These are phyloP conservation scores for Kodamaea hsintzibuensis DNA, from an alignment of 805 yeast species.

Conservation along the genomic window DNA sequence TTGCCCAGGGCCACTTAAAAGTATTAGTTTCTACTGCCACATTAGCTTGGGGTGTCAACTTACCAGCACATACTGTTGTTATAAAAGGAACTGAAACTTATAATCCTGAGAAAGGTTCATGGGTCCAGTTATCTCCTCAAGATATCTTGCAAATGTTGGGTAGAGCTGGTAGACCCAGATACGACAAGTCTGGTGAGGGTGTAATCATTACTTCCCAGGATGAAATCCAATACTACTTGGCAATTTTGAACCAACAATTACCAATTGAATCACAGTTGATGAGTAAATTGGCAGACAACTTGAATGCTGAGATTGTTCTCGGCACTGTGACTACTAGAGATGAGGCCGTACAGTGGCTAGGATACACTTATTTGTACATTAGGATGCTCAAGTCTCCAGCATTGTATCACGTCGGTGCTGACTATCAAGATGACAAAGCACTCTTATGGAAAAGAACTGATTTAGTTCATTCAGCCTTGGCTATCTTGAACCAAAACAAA, in stretches of 20 bases:
- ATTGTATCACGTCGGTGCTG: conserved; percentile 73
- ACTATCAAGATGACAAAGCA: conserved; percentile 42
- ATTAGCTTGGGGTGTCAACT: conserved; percentile 94
- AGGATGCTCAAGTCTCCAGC: conserved; percentile 75
- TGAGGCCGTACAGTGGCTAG: conserved; percentile 81
- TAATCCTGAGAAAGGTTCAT: conserved; percentile 83
- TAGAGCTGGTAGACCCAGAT: conserved; percentile 96
- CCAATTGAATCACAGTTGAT: conserved; percentile 91
- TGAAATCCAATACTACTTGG: conserved; percentile 84
- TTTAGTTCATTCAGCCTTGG: conserved; percentile 75
- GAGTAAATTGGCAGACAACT: conserved; percentile 63
- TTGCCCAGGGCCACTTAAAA: conserved; percentile 84
- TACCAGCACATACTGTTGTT: conserved; percentile 93
- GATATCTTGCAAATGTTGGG: conserved; percentile 97
- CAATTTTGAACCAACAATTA: conserved; percentile 84
- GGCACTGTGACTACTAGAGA: conserved; percentile 61
- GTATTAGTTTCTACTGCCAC: conserved; percentile 90
- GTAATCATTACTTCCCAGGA: conserved; percentile 85
- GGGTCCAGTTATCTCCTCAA: conserved; percentile 93
- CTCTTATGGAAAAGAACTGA: conserved; percentile 60
- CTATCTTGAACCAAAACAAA: conserved; percentile 53
- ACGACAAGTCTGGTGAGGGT: conserved; percentile 91
- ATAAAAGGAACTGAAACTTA: conserved; percentile 93
- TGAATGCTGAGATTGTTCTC: conserved; percentile 84
- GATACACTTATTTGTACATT: conserved; percentile 73